Percentiles rank a stretch among this genome's conserved stretches.
These are phyloP conservation scores for Microsporum canis DNA, from an alignment of 2,329 filamentous ascomycete species.

Conservation along the genomic window DNA sequence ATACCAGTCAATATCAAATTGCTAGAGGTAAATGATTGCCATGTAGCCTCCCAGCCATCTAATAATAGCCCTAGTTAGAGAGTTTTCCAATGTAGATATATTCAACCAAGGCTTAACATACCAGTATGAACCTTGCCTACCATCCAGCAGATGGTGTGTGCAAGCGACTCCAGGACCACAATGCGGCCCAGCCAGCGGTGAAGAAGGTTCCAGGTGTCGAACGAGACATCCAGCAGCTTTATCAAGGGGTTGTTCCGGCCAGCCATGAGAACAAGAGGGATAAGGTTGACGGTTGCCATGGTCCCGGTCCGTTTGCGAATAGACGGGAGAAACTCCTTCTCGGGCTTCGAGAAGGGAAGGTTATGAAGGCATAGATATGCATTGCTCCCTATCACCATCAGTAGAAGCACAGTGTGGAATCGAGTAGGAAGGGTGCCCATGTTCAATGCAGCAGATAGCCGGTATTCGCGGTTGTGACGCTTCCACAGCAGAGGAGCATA, in stretches of 20 bases:
- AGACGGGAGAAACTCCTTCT: conserved; percentile 27
- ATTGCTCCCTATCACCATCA: conserved; percentile 33
- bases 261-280: conserved; percentile 29
- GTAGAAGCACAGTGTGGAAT: conserved; percentile 34
- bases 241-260: conserved; percentile 32
- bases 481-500: conserved; percentile 36
- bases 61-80: neutral
- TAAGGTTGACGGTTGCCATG: conserved; percentile 28
- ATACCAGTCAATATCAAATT: conserved; percentile 33
- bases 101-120: conserved; percentile 33
- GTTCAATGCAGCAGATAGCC: conserved; percentile 33
- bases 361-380: conserved; percentile 41
- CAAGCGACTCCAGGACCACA: conserved; percentile 55
- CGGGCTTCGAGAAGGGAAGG: conserved; percentile 26
- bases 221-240: conserved; percentile 24
- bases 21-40: conserved; percentile 22
- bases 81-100: neutral
- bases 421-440: conserved; percentile 38
- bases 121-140: conserved; percentile 50
- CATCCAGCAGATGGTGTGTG: conserved; percentile 63
- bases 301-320: conserved; percentile 35
- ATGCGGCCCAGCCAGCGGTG: conserved; percentile 68
- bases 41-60: conserved; percentile 30
- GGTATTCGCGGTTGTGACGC: conserved; percentile 37
- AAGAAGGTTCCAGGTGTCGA: conserved; percentile 41